A percentile compares a stretch with the other conserved stretches of the same genome.
These are phyloP conservation scores for Mrakia blollopis DNA, from an alignment of 768 basidiomycete species.

Conservation along the genomic window DNA sequence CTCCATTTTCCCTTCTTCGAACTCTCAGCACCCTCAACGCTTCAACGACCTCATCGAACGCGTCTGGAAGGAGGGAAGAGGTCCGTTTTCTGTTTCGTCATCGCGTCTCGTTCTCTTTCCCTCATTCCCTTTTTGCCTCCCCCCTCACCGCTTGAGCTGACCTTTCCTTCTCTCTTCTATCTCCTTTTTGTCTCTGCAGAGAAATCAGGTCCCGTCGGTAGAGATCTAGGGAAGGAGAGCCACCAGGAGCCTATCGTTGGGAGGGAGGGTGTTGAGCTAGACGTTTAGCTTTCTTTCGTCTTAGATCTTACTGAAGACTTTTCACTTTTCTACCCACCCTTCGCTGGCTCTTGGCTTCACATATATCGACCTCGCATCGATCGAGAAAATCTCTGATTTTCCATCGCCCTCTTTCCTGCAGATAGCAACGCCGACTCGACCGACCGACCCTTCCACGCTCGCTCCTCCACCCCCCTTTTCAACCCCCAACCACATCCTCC, in stretches of 20 bases:
- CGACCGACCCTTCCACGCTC: too few relatives aligned
- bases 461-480: too few relatives aligned
- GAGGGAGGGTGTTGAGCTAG: background rate
- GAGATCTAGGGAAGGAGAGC: background rate
- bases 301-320: too few relatives aligned
- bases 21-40: constrained; percentile 15
- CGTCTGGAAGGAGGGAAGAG: constrained; percentile 54
- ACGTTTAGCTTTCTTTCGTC: background rate
- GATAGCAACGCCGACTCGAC: too few relatives aligned
- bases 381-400: too few relatives aligned
- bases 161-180: background rate
- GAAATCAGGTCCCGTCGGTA: constrained; percentile 7
- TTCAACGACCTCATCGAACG: constrained; percentile 51
- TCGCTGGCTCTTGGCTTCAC: too few relatives aligned
- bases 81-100: background rate
- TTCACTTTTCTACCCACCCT: too few relatives aligned
- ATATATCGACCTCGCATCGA: too few relatives aligned
- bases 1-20: background rate
- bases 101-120: background rate
- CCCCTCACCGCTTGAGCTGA: background rate
- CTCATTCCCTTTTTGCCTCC: too few relatives aligned
- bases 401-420: too few relatives aligned
- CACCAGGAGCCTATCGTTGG: background rate
- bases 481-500: too few relatives aligned
- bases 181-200: background rate